A percentile compares a stretch with the other conserved stretches of the same genome.
Evolutionary conservation across 108 stramenopile genomes (phyloP).

Genomic region (Pseudonitzschia pungens): DNA sequence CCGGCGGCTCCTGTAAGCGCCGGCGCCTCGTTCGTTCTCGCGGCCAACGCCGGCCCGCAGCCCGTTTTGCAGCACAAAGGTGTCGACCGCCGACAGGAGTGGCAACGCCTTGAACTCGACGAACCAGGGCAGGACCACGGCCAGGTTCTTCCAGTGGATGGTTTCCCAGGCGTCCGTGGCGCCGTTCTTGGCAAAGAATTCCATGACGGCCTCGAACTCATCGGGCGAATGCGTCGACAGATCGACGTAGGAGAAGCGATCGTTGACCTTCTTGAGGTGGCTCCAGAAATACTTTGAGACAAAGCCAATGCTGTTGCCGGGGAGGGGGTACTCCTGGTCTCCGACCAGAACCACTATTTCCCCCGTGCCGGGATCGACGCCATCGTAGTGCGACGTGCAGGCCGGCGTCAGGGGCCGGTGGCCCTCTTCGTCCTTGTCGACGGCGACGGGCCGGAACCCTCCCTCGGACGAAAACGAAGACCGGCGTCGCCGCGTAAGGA

Average conservation of each 20-base stretch:
- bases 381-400: no score
- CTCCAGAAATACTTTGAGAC: neutral
- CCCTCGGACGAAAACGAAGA: no score
- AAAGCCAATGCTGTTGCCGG: neutral
- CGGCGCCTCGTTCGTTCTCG: no score
- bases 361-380: neutral
- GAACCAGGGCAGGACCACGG: slow-evolving; percentile 28
- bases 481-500: neutral
- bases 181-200: slow-evolving; percentile 3
- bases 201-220: neutral
- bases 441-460: no score
- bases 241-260: slow-evolving; percentile 12
- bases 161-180: neutral
- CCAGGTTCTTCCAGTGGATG: slow-evolving; percentile 21
- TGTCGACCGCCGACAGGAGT: slow-evolving; percentile 17
- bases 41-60: no score
- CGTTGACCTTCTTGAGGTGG: neutral
- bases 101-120: slow-evolving; percentile 16
- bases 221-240: slow-evolving; percentile 7
- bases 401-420: no score
- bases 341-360: neutral
- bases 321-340: neutral
- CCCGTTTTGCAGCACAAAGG: slow-evolving; percentile 18
- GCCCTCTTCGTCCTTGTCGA: no score
- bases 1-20: no score